A percentile compares a stretch with the other conserved stretches of the same genome.
Evolutionary conservation across 257 asterid species (phyloP).

Genomic region (Jaltomata sinuosa): DNA sequence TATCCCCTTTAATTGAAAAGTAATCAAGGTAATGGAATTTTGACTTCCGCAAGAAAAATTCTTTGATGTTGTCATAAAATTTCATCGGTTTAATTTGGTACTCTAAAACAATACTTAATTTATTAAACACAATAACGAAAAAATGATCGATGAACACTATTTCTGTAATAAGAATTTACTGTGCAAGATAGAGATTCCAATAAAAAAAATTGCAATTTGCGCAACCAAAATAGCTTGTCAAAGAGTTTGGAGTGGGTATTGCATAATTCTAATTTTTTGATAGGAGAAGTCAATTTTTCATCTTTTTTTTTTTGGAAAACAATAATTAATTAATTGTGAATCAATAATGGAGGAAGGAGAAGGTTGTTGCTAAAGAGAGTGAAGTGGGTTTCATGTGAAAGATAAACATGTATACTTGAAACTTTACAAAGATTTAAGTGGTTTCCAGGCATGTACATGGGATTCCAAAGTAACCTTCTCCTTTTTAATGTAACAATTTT

Average conservation of each 20-base stretch:
- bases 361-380: background rate
- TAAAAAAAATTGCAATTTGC: background rate
- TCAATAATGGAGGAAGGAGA: background rate
- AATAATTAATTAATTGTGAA: background rate
- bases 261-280: background rate
- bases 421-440: background rate
- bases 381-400: conserved; percentile 1
- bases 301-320: background rate
- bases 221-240: background rate
- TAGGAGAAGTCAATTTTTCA: background rate
- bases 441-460: background rate
- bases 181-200: background rate
- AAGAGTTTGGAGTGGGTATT: background rate
- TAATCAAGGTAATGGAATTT: background rate
- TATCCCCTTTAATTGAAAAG: background rate
- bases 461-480: background rate
- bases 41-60: background rate
- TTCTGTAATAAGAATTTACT: background rate
- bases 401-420: background rate
- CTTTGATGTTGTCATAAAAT: background rate
- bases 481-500: background rate
- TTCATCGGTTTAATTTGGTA: too few relatives aligned
- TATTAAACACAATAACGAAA: background rate
- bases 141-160: background rate
- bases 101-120: background rate